Evolutionary conservation across 228 moss, liverwort and hornwort species (phyloP).

Genomic region (Sphagnum magellanicum): DNA sequence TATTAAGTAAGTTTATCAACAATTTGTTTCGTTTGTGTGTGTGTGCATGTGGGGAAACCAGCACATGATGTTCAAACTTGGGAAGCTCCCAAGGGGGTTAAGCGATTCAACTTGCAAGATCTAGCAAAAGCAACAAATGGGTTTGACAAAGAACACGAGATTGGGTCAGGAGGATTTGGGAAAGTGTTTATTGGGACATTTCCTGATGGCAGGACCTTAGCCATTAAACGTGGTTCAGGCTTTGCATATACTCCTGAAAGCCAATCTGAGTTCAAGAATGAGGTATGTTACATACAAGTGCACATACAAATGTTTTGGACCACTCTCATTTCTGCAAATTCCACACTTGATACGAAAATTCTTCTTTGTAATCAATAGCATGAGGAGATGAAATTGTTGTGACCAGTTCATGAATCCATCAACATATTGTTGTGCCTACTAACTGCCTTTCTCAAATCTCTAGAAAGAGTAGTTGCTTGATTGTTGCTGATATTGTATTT

Average conservation of each 20-base stretch:
- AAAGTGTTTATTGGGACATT: constrained; percentile 70
- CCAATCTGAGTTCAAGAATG: constrained; percentile 67
- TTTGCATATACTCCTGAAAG: constrained; percentile 36
- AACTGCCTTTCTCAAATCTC: too few relatives aligned
- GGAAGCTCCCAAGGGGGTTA: constrained; percentile 67
- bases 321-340: background rate
- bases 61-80: constrained; percentile 18
- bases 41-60: background rate
- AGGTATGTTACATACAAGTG: constrained; percentile 20
- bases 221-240: constrained; percentile 75
- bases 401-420: too few relatives aligned
- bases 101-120: constrained; percentile 48
- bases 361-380: too few relatives aligned
- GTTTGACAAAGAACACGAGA: constrained; percentile 55
- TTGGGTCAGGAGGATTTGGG: constrained; percentile 75
- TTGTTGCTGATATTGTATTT: too few relatives aligned
- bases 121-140: constrained; percentile 53
- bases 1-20: background rate
- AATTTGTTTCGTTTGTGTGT: background rate
- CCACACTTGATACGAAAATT: background rate
- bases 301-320: background rate
- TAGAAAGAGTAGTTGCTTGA: too few relatives aligned
- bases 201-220: constrained; percentile 61
- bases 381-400: too few relatives aligned
- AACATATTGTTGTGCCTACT: too few relatives aligned